Conservation (phyloP, 306 rosid genomes). For the Adenanthera pavonina region DNA sequence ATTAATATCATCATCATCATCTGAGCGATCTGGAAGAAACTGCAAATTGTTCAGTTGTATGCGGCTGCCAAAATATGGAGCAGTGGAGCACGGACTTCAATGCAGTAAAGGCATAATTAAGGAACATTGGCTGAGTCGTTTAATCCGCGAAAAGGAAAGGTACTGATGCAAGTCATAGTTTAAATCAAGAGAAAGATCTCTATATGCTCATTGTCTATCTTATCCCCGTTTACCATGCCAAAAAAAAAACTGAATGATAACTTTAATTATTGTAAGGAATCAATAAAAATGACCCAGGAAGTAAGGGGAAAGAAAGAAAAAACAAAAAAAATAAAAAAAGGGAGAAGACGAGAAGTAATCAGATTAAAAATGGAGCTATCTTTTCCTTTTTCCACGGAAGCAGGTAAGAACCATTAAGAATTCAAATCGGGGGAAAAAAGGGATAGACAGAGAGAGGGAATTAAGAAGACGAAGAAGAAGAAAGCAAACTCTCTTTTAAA, state of each 20-base stretch:
- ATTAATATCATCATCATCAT: constrained; percentile 38
- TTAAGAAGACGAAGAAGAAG: constrained; percentile 32
- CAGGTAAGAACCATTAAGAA: constrained; percentile 40
- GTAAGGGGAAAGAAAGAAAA: background rate
- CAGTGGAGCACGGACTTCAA: constrained; percentile 67
- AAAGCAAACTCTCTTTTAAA: constrained; percentile 9
- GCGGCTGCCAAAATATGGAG: constrained; percentile 44
- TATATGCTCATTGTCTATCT: constrained; percentile 18
- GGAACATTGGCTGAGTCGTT: constrained; percentile 89
- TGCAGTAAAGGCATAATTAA: constrained; percentile 65
- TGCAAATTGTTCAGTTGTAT: constrained; percentile 48
- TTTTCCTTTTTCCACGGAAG: constrained; percentile 1
- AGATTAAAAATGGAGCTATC: background rate
- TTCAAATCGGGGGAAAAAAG: constrained; percentile 58
- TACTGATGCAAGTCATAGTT: constrained; percentile 58
- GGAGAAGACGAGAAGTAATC: background rate
- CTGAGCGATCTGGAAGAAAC: constrained; percentile 50
- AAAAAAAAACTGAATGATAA: background rate
- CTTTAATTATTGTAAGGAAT: constrained; percentile 6
- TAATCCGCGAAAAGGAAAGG: constrained; percentile 65
- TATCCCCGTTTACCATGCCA: constrained; percentile 58
- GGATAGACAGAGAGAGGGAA: constrained; percentile 41
- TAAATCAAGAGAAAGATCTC: constrained; percentile 51
- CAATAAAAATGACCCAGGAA: constrained; percentile 14
- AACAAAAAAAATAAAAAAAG: background rate